phyloP scores from a whole-genome alignment of 305 asterid genomes.

The Lippia alba region DNA sequence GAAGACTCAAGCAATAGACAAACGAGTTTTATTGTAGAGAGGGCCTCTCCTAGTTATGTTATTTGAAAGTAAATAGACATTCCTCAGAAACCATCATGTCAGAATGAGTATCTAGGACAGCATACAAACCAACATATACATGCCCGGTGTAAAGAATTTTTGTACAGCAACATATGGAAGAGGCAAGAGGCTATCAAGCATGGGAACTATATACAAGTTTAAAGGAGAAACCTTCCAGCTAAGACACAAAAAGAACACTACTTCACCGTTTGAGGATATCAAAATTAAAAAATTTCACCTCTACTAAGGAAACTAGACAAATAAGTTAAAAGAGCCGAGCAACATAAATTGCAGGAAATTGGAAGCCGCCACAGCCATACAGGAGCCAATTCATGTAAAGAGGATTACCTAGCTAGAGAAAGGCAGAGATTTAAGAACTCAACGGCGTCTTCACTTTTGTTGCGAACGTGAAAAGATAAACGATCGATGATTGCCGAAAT shows the following conservation, averaged over 20 bases:
- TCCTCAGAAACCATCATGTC: background rate
- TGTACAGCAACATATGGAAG: background rate
- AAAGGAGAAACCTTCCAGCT: background rate
- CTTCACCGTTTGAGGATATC: background rate
- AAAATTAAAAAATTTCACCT: background rate
- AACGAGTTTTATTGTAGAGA: background rate
- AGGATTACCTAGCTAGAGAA: slow-evolving; percentile 65
- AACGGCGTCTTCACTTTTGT: slow-evolving; percentile 18
- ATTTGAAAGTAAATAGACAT: slow-evolving; percentile 8
- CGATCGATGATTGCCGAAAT: slow-evolving; percentile 59
- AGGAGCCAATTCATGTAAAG: slow-evolving; percentile 8
- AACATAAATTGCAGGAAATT: background rate
- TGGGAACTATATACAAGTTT: background rate
- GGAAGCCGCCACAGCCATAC: too few species aligned
- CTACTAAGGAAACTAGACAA: background rate
- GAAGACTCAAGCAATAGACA: background rate
- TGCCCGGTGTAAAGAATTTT: background rate
- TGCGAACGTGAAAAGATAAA: slow-evolving; percentile 34
- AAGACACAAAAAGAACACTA: slow-evolving; percentile 7
- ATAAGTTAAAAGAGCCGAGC: background rate
- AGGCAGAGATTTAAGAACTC: slow-evolving; percentile 65
- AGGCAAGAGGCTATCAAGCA: too few species aligned
- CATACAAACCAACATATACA: background rate
- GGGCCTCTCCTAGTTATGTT: background rate
- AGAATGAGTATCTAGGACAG: background rate